Evolutionary conservation across 2,329 filamentous ascomycete genomes (phyloP).

Genomic region (Lecanicillium sp.): DNA sequence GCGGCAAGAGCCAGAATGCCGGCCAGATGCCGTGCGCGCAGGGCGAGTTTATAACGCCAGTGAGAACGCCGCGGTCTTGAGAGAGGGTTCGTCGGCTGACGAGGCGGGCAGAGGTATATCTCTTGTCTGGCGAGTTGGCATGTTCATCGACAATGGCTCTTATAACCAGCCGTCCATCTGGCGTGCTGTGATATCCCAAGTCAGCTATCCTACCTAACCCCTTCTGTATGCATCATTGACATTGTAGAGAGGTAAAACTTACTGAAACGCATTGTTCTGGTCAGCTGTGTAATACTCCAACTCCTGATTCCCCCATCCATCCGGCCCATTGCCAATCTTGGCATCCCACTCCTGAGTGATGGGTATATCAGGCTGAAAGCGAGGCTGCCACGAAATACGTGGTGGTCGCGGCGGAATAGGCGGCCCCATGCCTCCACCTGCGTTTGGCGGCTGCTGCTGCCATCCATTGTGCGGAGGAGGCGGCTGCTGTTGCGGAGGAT

Average conservation of each 20-base stretch:
- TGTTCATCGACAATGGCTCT: slow-evolving; percentile 35
- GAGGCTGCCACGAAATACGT: slow-evolving; percentile 42
- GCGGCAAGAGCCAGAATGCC: slow-evolving; percentile 52
- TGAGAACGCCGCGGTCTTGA: slow-evolving; percentile 42
- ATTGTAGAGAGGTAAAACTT: slow-evolving; percentile 4
- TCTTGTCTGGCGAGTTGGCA: slow-evolving; percentile 26
- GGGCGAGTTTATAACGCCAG: slow-evolving; percentile 41
- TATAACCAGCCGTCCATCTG: slow-evolving; percentile 41
- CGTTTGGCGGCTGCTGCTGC: slow-evolving; percentile 10
- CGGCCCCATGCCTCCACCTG: slow-evolving; percentile 10
- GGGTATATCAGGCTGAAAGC: slow-evolving; percentile 35
- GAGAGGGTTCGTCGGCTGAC: slow-evolving; percentile 42
- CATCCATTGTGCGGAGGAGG: slow-evolving; percentile 11
- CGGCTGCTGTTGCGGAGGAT: slow-evolving; percentile 15
- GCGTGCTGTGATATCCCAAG: slow-evolving; percentile 22
- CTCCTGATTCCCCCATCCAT: slow-evolving; percentile 56
- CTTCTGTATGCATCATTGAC: not conserved
- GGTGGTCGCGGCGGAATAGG: slow-evolving; percentile 10
- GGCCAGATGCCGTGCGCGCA: slow-evolving; percentile 52
- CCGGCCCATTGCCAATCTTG: slow-evolving; percentile 44
- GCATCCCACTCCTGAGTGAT: slow-evolving; percentile 44
- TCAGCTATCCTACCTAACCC: slow-evolving; percentile 2
- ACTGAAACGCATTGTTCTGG: slow-evolving; percentile 44
- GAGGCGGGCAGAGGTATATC: slow-evolving; percentile 47
- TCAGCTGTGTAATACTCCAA: slow-evolving; percentile 46